Evolutionary conservation across 768 basidiomycete genomes (phyloP).

Genomic region (Tremella fuciformis): DNA sequence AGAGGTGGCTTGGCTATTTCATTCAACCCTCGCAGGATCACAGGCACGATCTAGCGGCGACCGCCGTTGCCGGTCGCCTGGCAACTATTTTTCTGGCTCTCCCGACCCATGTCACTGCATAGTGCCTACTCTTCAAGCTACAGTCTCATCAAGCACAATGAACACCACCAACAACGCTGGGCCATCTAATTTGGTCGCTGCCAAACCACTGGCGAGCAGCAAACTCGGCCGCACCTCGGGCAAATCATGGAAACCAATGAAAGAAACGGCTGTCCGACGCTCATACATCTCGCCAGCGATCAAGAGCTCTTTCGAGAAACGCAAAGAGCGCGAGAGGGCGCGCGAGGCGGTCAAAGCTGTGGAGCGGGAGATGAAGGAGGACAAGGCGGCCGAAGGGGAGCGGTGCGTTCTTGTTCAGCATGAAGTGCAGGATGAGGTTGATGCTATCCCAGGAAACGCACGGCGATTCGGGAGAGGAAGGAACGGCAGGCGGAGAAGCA

Average conservation of each 20-base stretch:
- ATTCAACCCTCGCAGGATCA: no score
- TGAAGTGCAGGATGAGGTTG: not conserved
- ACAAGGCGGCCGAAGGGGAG: slow-evolving; percentile 38
- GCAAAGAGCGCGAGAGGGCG: slow-evolving; percentile 35
- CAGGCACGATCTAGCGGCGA: no score
- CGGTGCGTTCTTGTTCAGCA: slow-evolving; percentile 28
- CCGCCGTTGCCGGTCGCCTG: no score
- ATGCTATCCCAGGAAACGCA: slow-evolving; percentile 30
- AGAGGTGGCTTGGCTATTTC: no score
- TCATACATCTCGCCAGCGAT: slow-evolving; percentile 37
- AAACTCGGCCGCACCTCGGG: slow-evolving; percentile 36
- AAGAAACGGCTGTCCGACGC: slow-evolving; percentile 31
- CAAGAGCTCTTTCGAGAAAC: slow-evolving; percentile 40
- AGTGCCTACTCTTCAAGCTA: not conserved
- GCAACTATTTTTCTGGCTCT: not conserved
- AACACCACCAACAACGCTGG: slow-evolving; percentile 23
- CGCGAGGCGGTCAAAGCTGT: slow-evolving; percentile 38
- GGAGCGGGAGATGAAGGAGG: slow-evolving; percentile 49
- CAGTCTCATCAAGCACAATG: slow-evolving; percentile 4
- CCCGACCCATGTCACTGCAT: not conserved
- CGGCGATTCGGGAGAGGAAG: slow-evolving; percentile 40
- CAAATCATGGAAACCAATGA: slow-evolving; percentile 38
- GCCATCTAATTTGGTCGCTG: not conserved
- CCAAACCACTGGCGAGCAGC: slow-evolving; percentile 23
- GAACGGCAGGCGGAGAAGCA: slow-evolving; percentile 45